A percentile compares a stretch with the other conserved stretches of the same genome.
These are phyloP conservation scores for Alternaria metachromatica DNA, from an alignment of 2,329 filamentous ascomycete species.

Conservation along the genomic window DNA sequence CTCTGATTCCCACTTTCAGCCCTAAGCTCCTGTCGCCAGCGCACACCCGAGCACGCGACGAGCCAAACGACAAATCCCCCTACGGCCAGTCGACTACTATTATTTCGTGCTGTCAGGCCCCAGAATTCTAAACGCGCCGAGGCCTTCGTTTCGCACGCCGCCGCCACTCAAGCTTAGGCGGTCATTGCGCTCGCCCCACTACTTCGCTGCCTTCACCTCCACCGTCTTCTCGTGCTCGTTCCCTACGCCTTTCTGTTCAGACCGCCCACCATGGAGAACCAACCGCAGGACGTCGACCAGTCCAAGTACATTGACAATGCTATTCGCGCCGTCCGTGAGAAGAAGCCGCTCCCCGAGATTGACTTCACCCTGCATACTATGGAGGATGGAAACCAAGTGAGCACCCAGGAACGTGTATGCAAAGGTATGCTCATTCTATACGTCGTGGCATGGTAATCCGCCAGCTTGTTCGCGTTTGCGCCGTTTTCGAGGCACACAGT, in stretches of 20 bases:
- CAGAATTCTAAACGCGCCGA: slow-evolving; percentile 31
- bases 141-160: slow-evolving; percentile 39
- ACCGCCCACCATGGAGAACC: slow-evolving; percentile 46
- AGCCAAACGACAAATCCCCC: slow-evolving; percentile 17
- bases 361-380: slow-evolving; percentile 98
- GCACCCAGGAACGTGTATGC: slow-evolving; percentile 92
- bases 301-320: slow-evolving; percentile 76
- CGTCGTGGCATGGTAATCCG: neutral
- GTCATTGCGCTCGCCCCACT: slow-evolving; percentile 40
- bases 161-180: slow-evolving; percentile 40
- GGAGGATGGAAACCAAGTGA: slow-evolving; percentile 96
- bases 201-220: slow-evolving; percentile 39
- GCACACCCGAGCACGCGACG: slow-evolving; percentile 42
- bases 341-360: slow-evolving; percentile 95
- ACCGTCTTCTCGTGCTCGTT: slow-evolving; percentile 32
- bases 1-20: slow-evolving; percentile 28
- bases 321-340: slow-evolving; percentile 88
- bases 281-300: slow-evolving; percentile 46
- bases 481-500: slow-evolving; percentile 21
- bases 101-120: slow-evolving; percentile 23
- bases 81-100: slow-evolving; percentile 10
- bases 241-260: slow-evolving; percentile 23
- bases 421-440: slow-evolving; percentile 72
- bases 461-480: slow-evolving; percentile 4
- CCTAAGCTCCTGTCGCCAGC: slow-evolving; percentile 25